Conservation (phyloP, 2,329 filamentous ascomycete species). For the Beauveria brongniartii region DNA sequence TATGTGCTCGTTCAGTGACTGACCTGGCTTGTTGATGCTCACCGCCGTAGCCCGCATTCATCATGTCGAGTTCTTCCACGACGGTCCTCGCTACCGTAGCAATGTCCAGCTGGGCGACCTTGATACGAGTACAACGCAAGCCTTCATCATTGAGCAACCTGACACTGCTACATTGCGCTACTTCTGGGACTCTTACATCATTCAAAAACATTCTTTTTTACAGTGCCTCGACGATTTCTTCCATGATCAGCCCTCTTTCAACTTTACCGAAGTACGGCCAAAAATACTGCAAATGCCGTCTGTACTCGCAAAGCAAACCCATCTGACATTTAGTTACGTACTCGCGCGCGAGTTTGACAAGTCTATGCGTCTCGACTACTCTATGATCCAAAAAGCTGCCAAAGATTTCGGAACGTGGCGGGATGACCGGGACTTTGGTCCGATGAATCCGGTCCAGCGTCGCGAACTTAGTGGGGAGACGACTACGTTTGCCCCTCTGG, state of each 20-base stretch:
- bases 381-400: conserved; percentile 6
- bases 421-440: conserved; percentile 9
- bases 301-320: conserved; percentile 4
- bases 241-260: conserved; percentile 11
- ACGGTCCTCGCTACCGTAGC: conserved; percentile 1
- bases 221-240: conserved; percentile 11
- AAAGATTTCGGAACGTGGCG: conserved; percentile 10
- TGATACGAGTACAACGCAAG: neutral
- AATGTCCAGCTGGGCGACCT: neutral
- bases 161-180: neutral
- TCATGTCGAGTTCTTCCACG: conserved; percentile 1
- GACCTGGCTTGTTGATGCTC: neutral
- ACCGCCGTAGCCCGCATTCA: conserved; percentile 1
- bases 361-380: conserved; percentile 5
- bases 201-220: neutral
- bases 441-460: conserved; percentile 14
- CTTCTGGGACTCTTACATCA: neutral
- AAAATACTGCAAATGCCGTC: conserved; percentile 7
- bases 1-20: neutral
- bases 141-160: conserved; percentile 8
- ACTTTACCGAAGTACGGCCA: conserved; percentile 3
- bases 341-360: conserved; percentile 11
- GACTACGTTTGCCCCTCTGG: conserved; percentile 7
- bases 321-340: conserved; percentile 7
- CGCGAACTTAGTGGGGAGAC: neutral